These are phyloP conservation scores for Polysphondylium violaceum DNA, from an alignment of 78 protist species.

Conservation along the genomic window DNA sequence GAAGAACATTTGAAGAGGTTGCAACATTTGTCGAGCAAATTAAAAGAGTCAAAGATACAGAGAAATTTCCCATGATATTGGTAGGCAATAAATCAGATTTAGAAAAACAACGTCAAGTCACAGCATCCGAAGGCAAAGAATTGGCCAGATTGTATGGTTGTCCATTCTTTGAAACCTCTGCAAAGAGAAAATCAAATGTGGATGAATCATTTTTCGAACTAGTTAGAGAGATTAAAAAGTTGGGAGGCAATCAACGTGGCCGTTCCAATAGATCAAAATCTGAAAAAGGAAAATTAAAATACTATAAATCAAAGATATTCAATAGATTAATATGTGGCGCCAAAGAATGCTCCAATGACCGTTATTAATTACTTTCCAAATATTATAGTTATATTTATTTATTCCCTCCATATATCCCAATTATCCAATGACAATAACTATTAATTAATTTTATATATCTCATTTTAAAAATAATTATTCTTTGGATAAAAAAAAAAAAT, in stretches of 20 bases:
- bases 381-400: no score
- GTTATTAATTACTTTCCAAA: no score
- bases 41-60: conserved; percentile 38
- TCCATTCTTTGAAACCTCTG: conserved; percentile 89
- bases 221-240: conserved; percentile 79
- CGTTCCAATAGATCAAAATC: not conserved
- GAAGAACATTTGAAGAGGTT: conserved; percentile 38
- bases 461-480: no score
- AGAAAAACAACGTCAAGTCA: conserved; percentile 42
- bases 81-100: conserved; percentile 91
- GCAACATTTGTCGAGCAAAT: conserved; percentile 7
- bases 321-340: not conserved
- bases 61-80: conserved; percentile 85
- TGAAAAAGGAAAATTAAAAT: not conserved
- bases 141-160: conserved; percentile 32
- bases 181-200: conserved; percentile 80
- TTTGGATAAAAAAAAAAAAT: no score
- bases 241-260: not conserved
- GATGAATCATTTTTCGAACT: conserved; percentile 81
- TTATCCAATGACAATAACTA: no score
- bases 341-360: not conserved
- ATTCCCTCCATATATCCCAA: no score
- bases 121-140: conserved; percentile 81
- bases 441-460: no score
- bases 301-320: not conserved